Conservation (phyloP, 176 grass and related monocot species). For the Puya raimondii region DNA sequence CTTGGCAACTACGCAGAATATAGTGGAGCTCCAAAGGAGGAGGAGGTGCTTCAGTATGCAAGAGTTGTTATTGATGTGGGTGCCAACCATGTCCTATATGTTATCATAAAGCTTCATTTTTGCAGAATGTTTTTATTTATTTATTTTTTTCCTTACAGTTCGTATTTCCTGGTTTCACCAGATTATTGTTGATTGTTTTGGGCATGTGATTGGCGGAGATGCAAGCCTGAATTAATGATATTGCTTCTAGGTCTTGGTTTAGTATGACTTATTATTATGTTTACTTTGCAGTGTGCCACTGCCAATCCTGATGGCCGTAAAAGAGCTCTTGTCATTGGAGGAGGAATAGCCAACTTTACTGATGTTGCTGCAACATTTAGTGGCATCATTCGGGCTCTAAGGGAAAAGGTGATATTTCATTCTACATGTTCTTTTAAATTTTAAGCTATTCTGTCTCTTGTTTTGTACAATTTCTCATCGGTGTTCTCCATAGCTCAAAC, state of each 20-base stretch:
- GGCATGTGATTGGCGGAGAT: too few relatives aligned
- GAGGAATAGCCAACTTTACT: conserved; percentile 95
- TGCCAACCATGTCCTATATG: too few relatives aligned
- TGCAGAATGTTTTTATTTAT: too few relatives aligned
- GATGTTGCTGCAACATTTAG: conserved; percentile 89
- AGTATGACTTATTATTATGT: background rate
- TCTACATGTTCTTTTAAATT: background rate
- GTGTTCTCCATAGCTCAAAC: too few relatives aligned
- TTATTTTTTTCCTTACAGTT: too few relatives aligned
- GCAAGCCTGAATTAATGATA: too few relatives aligned
- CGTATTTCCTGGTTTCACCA: too few relatives aligned
- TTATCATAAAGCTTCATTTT: too few relatives aligned
- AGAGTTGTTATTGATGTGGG: conserved; percentile 33
- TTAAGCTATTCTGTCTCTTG: background rate
- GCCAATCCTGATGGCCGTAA: conserved; percentile 84
- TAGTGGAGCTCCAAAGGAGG: conserved; percentile 40
- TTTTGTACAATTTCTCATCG: background rate
- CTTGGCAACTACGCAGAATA: conserved; percentile 49
- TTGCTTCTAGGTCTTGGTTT: too few relatives aligned
- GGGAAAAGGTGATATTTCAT: conserved; percentile 57
- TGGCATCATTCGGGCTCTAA: conserved; percentile 80
- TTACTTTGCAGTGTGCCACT: conserved; percentile 49
- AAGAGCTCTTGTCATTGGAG: conserved; percentile 87
- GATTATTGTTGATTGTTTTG: too few relatives aligned
- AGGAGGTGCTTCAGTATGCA: conserved; percentile 41